Conservation (phyloP, 768 basidiomycete genomes). For the Lactarius psammicola region DNA sequence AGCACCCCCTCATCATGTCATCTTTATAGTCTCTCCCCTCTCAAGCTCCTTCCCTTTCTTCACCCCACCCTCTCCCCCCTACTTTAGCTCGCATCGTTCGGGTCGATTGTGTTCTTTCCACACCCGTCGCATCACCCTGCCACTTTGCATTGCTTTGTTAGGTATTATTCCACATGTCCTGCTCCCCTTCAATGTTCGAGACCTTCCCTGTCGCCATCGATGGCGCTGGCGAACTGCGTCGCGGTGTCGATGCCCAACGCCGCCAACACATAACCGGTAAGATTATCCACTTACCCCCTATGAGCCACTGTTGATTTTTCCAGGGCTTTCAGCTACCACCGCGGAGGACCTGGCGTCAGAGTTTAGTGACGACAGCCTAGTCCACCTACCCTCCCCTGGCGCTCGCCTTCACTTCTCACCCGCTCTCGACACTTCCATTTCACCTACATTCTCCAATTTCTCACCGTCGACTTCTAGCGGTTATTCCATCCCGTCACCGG, state of each 20-base stretch:
- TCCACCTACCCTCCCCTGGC: constrained; percentile 22
- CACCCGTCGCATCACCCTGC: background rate
- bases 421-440: constrained; percentile 26
- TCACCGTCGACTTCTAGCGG: constrained; percentile 28
- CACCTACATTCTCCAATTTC: constrained; percentile 26
- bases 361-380: constrained; percentile 11
- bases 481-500: constrained; percentile 23
- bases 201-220: constrained; percentile 23
- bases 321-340: background rate
- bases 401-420: constrained; percentile 20
- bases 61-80: constrained; percentile 11
- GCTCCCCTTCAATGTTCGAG: constrained; percentile 22
- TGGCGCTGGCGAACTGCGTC: constrained; percentile 10
- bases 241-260: constrained; percentile 13
- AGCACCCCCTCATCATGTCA: constrained; percentile 23
- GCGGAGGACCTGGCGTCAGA: constrained; percentile 15
- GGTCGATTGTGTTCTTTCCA: constrained; percentile 2
- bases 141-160: background rate
- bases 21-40: constrained; percentile 26
- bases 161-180: constrained; percentile 22
- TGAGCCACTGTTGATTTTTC: background rate
- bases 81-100: constrained; percentile 1
- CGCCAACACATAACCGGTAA: constrained; percentile 10
- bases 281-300: background rate
- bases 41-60: constrained; percentile 3